Evolutionary conservation across 108 stramenopile species (phyloP).

Genomic region (Nitzschia putrida): DNA sequence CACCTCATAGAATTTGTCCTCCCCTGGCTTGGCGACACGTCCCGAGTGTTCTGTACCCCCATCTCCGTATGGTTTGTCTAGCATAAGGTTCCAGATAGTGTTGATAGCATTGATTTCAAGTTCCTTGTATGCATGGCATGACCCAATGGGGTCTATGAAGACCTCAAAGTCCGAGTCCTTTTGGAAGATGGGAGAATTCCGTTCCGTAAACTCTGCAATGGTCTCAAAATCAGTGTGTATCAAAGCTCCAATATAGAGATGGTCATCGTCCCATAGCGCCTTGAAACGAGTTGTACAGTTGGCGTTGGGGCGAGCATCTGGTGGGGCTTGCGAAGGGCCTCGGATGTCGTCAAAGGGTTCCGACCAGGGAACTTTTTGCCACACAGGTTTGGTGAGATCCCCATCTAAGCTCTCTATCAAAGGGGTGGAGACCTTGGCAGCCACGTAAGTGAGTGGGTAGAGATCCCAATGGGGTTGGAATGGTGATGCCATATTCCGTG

Average conservation of each 20-base stretch:
- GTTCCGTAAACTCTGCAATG: conserved; percentile 53
- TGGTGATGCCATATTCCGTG: conserved; percentile 7
- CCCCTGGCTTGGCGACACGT: conserved; percentile 65
- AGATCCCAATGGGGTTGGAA: conserved; percentile 43
- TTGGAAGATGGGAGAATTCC: conserved; percentile 85
- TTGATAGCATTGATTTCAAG: conserved; percentile 86
- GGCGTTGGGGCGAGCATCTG: conserved; percentile 38
- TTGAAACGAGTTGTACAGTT: conserved; percentile 68
- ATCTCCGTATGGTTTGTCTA: conserved; percentile 85
- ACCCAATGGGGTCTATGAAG: conserved; percentile 76
- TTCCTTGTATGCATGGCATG: conserved; percentile 84
- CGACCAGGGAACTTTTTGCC: conserved; percentile 68
- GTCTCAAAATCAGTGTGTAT: conserved; percentile 47
- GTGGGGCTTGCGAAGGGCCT: conserved; percentile 38
- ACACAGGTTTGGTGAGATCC: conserved; percentile 67
- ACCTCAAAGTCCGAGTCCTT: conserved; percentile 84
- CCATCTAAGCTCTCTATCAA: conserved; percentile 59
- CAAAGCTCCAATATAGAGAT: conserved; percentile 72
- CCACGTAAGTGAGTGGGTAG: conserved; percentile 51
- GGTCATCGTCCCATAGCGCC: conserved; percentile 79
- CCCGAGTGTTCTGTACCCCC: conserved; percentile 76
- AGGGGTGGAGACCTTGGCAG: conserved; percentile 28
- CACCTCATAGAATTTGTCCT: conserved; percentile 57
- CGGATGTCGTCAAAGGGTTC: conserved; percentile 81
- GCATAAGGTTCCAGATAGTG: conserved; percentile 83